These are phyloP conservation scores for Tetracentron sinense DNA, from an alignment of 164 flowering plant genomes.

Conservation along the genomic window DNA sequence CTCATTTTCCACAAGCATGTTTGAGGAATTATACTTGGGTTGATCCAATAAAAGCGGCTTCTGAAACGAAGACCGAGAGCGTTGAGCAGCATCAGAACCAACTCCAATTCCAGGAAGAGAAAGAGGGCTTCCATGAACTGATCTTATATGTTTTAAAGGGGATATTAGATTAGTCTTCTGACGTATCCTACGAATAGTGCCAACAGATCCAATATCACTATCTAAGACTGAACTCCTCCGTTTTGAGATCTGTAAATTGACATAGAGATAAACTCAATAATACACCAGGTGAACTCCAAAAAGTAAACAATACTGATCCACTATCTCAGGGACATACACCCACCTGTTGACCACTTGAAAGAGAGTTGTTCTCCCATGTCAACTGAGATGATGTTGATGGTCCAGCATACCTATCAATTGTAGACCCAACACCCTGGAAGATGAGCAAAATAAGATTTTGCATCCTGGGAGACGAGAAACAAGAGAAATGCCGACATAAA, in stretches of 20 bases:
- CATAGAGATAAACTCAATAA: conserved; percentile 3
- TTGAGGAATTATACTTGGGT: conserved; percentile 18
- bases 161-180: conserved; percentile 62
- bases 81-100: conserved; percentile 23
- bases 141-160: conserved; percentile 27
- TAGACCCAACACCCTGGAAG: conserved; percentile 33
- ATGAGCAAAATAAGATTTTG: background rate
- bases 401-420: conserved; percentile 29
- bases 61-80: conserved; percentile 11
- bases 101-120: conserved; percentile 19
- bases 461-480: background rate
- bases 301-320: background rate
- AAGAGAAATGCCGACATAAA: background rate
- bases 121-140: conserved; percentile 22
- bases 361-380: conserved; percentile 27
- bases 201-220: conserved; percentile 66
- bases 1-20: conserved; percentile 25
- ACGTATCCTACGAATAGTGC: conserved; percentile 82
- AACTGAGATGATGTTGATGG: conserved; percentile 40
- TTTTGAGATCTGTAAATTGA: conserved; percentile 49
- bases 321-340: background rate
- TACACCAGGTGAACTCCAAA: background rate
- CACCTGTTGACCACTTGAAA: conserved; percentile 43
- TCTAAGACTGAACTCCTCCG: conserved; percentile 75
- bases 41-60: conserved; percentile 13